These are phyloP conservation scores for Suillus sp. DNA, from an alignment of 768 basidiomycete genomes.

Conservation along the genomic window DNA sequence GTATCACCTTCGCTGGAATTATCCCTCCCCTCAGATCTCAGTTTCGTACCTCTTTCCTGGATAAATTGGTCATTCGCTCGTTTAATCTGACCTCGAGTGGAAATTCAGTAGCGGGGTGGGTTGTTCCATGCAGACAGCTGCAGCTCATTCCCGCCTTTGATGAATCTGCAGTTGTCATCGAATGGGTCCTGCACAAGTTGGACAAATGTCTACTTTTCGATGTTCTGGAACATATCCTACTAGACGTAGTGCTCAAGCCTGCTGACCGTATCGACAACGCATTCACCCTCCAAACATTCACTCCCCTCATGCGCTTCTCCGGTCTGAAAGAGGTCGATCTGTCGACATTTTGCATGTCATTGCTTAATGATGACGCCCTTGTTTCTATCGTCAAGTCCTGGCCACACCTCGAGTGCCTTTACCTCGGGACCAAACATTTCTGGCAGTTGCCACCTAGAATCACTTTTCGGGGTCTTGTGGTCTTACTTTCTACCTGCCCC, in stretches of 20 bases:
- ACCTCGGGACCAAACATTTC: not conserved
- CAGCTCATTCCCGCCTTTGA: not conserved
- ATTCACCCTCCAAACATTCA: not conserved
- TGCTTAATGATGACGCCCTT: slow-evolving; percentile 1
- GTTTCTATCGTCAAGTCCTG: slow-evolving; percentile 2
- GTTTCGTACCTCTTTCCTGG: not conserved
- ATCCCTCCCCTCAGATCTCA: not conserved
- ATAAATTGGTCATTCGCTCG: not conserved
- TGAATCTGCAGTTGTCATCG: not conserved
- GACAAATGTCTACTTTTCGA: not conserved
- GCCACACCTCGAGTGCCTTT: not conserved
- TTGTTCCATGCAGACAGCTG: slow-evolving; percentile 4
- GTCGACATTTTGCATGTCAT: not conserved
- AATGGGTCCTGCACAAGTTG: not conserved
- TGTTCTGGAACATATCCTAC: not conserved
- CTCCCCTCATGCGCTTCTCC: not conserved
- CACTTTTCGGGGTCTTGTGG: not conserved
- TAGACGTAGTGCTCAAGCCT: not conserved
- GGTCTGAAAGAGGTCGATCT: not conserved
- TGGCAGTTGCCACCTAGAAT: not conserved
- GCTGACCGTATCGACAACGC: not conserved
- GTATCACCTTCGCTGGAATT: not conserved
- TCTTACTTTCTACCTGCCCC: not conserved
- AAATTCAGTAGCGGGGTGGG: not conserved
- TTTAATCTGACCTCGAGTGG: not conserved